Evolutionary conservation across 2,329 filamentous ascomycete species (phyloP).

Genomic region (Myriosclerotinia duriaeana): DNA sequence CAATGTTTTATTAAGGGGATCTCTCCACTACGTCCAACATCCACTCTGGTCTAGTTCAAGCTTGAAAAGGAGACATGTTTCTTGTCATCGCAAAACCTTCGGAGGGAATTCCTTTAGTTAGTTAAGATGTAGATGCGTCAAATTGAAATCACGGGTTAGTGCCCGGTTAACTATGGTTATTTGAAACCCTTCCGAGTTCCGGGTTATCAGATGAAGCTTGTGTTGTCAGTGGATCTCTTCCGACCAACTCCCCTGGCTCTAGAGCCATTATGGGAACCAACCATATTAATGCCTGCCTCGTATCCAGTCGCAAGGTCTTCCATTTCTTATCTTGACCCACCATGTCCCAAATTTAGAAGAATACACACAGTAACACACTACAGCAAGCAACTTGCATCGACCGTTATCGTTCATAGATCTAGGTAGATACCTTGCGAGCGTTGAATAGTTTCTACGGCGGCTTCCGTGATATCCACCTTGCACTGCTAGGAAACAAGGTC

Average conservation of each 20-base stretch:
- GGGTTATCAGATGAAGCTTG: neutral
- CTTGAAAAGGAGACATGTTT: constrained; percentile 1
- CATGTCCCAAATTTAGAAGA: neutral
- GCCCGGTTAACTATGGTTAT: neutral
- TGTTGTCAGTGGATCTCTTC: neutral
- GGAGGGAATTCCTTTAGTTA: neutral
- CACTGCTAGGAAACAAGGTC: neutral
- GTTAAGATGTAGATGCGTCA: too few relatives aligned
- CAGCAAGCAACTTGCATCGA: neutral
- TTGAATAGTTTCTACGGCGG: neutral
- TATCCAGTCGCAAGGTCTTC: neutral
- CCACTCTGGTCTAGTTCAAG: neutral
- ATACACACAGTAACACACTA: neutral
- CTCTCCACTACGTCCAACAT: neutral
- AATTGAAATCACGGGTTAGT: neutral
- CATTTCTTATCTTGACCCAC: constrained; percentile 1
- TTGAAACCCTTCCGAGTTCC: neutral
- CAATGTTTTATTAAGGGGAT: neutral
- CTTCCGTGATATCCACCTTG: constrained; percentile 8
- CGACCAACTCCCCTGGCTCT: neutral
- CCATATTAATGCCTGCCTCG: constrained; percentile 10
- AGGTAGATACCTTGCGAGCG: neutral
- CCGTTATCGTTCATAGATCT: neutral
- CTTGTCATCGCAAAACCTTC: neutral
- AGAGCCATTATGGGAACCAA: neutral